These are phyloP conservation scores for Phytophthora hybrid DNA, from an alignment of 352 stramenopile species.

Conservation along the genomic window DNA sequence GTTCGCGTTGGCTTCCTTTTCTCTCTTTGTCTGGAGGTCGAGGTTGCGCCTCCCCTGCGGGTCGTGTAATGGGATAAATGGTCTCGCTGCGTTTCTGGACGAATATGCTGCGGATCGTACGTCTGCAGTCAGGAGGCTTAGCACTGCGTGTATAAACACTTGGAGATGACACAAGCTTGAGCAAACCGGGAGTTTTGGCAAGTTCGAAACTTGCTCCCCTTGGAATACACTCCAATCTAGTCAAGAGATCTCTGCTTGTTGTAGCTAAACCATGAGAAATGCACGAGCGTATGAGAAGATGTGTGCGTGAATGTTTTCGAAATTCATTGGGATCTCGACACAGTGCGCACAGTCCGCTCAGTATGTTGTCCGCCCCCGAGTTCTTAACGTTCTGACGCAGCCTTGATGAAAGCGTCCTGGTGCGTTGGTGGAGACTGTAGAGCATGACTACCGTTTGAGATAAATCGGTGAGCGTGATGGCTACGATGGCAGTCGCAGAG, in stretches of 20 bases:
- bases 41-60: neutral
- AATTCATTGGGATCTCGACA: conserved; percentile 14
- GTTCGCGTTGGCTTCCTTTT: neutral
- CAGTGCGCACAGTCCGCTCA: conserved; percentile 1
- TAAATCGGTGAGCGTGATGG: conserved; percentile 24
- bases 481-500: conserved; percentile 13
- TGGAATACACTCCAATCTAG: conserved; percentile 4
- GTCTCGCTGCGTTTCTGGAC: conserved; percentile 10
- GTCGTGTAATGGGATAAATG: conserved; percentile 6
- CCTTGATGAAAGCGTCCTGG: conserved; percentile 5
- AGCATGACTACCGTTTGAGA: conserved; percentile 27
- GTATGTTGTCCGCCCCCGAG: neutral
- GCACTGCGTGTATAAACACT: neutral
- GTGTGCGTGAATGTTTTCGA: neutral
- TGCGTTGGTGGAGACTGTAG: conserved; percentile 12
- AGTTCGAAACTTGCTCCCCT: neutral
- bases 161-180: conserved; percentile 7
- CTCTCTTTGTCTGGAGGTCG: neutral
- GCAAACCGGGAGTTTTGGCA: neutral
- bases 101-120: conserved; percentile 9
- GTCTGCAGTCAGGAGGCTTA: neutral
- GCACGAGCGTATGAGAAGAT: conserved; percentile 10
- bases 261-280: conserved; percentile 1
- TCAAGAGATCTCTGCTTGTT: neutral
- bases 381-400: neutral